Base-by-base conservation (phyloP, 345 rosid genomes). In the Gossypium australe region DNA sequence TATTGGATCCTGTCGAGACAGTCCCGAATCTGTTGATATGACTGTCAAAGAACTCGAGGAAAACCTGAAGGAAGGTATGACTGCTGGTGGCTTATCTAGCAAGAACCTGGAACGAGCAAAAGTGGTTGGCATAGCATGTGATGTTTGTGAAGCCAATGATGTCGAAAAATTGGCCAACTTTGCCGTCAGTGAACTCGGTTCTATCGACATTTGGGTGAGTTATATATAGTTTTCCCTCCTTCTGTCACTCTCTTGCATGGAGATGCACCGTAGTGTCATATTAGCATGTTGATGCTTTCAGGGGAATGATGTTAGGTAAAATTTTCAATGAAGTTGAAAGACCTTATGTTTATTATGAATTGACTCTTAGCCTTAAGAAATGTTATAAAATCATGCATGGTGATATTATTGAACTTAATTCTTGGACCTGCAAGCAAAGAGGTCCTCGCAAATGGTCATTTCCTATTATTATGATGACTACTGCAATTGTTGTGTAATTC, bases 121-220 rank as follows among this genome's bases (percentile, higher is more conserved):
- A 80, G 95, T 94, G 70, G 88, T 86, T 24, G 97, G 98, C 76
- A 87, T 88, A 77, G 90, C 94, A 24, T 92, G 97, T 81, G 93
- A 94, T 85, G 97, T 91, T 81, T 88, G 97, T 62, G 75, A 86
- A 17, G 88, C 90, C 0, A 79, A 82, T 63, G 97, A 94, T 78
- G 97, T 91, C 52, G 75, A 81, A 75, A 92, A 83, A 80, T 77
- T 94, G 78, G 90, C 95, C 67, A 78, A 80, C 61, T 94, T 94
- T 76, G 95, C 97, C 62, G 80, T 88, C 14, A 71, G 74, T 17
- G 88, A 94, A 85, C 86, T 92, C 64, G 97, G 98, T 76, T 88
- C 92, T 25, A 74, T 94, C 56, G 87, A 92, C 80, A 87, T 94
- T 77, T 94, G 97, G 98, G 97, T 92, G 87, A 82, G 89, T 78